phyloP scores from a whole-genome alignment of 2,329 filamentous ascomycete species.

The Hortaea werneckii region DNA sequence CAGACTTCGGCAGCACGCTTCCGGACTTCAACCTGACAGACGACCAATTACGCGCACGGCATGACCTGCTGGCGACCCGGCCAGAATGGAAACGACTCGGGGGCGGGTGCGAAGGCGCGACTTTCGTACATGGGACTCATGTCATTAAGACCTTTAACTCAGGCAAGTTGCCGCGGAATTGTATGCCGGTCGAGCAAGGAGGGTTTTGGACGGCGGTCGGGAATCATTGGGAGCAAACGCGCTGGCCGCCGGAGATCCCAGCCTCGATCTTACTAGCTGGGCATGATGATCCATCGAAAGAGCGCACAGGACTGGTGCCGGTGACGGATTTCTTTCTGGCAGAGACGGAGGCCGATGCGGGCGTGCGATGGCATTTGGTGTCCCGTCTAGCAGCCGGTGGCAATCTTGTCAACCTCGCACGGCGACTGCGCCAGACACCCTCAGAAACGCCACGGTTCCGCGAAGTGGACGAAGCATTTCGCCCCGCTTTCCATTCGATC shows the following conservation, averaged over 20 bases:
- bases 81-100: background rate
- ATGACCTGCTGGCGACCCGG: background rate
- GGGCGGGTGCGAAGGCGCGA: background rate
- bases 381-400: background rate
- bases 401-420: background rate
- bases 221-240: no score
- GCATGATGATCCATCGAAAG: background rate
- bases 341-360: background rate
- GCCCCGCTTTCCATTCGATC: conserved; percentile 21
- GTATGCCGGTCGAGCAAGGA: background rate
- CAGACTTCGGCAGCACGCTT: background rate
- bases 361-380: background rate
- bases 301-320: background rate
- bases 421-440: background rate
- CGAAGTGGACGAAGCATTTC: conserved; percentile 20
- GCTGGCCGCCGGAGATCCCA: background rate
- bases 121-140: background rate
- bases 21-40: background rate
- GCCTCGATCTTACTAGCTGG: background rate
- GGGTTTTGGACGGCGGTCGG: background rate
- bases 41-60: background rate
- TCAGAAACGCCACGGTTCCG: background rate
- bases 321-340: background rate
- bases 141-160: background rate
- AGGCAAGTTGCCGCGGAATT: background rate